Conservation (phyloP, 2,329 filamentous ascomycete genomes). For the Tolypocladium ophioglossoides region DNA sequence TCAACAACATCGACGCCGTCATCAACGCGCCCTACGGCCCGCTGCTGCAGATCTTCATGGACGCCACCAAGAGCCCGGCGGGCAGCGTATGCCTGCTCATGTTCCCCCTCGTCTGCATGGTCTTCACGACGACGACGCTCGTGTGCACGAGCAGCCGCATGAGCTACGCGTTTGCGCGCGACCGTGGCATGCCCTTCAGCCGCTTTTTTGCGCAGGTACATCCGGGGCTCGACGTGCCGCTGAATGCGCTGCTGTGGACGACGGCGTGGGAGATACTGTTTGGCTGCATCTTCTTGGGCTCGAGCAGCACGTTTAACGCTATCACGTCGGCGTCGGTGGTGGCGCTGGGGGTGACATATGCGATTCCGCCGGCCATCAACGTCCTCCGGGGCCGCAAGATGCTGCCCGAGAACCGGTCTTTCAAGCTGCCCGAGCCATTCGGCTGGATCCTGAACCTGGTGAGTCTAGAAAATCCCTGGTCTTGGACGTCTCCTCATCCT, state of each 20-base stretch:
- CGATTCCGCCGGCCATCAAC: slow-evolving; percentile 63
- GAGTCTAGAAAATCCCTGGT: neutral
- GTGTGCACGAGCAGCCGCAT: slow-evolving; percentile 58
- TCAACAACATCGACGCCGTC: slow-evolving; percentile 45
- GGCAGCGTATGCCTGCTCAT: slow-evolving; percentile 55
- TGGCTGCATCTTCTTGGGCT: slow-evolving; percentile 60
- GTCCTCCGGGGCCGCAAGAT: slow-evolving; percentile 54
- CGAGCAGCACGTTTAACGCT: slow-evolving; percentile 56
- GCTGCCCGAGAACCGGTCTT: slow-evolving; percentile 41
- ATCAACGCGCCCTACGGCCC: slow-evolving; percentile 47
- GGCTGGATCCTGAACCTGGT: slow-evolving; percentile 25
- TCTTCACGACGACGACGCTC: slow-evolving; percentile 53
- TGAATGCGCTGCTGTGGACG: slow-evolving; percentile 57
- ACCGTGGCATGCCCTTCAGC: slow-evolving; percentile 58
- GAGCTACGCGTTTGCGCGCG: slow-evolving; percentile 54
- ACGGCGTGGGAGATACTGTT: slow-evolving; percentile 54
- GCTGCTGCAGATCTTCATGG: slow-evolving; percentile 51
- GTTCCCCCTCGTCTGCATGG: slow-evolving; percentile 54
- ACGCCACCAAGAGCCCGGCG: slow-evolving; percentile 51
- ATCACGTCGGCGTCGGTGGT: slow-evolving; percentile 66
- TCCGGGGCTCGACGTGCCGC: slow-evolving; percentile 48
- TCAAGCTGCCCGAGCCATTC: slow-evolving; percentile 23
- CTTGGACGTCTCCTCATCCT: neutral
- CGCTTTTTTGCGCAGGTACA: slow-evolving; percentile 51
- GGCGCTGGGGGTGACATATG: slow-evolving; percentile 63